Evolutionary conservation across 2,329 filamentous ascomycete species (phyloP).

Genomic region (Cladosporium phlei): DNA sequence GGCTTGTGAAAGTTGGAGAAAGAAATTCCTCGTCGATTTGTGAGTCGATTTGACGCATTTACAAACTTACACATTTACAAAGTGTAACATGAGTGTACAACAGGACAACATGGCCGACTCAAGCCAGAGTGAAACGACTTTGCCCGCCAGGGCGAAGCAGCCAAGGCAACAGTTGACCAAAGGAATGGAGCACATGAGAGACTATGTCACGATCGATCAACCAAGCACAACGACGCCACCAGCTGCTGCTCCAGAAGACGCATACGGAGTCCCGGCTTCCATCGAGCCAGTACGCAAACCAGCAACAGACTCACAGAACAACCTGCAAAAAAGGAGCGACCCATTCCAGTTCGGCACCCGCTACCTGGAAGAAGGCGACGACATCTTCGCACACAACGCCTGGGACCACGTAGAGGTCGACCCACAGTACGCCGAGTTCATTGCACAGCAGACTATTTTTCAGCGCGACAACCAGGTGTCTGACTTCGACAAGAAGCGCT

Average conservation of each 20-base stretch:
- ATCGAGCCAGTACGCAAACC: slow-evolving; percentile 43
- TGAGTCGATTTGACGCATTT: slow-evolving; percentile 7
- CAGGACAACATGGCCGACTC: neutral
- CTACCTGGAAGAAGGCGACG: slow-evolving; percentile 73
- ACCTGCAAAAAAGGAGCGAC: slow-evolving; percentile 80
- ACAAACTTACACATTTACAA: neutral
- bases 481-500: slow-evolving; percentile 86
- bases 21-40: slow-evolving; percentile 9
- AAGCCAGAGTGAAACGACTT: neutral
- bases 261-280: slow-evolving; percentile 47
- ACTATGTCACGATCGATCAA: slow-evolving; percentile 41
- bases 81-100: neutral
- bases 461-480: slow-evolving; percentile 84
- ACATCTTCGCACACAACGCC: slow-evolving; percentile 96
- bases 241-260: slow-evolving; percentile 34
- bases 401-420: slow-evolving; percentile 98
- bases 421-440: slow-evolving; percentile 78
- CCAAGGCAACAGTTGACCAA: slow-evolving; percentile 44
- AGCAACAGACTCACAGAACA: slow-evolving; percentile 59
- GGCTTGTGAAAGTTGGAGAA: slow-evolving; percentile 5
- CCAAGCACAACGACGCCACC: slow-evolving; percentile 22
- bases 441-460: slow-evolving; percentile 75
- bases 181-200: slow-evolving; percentile 50
- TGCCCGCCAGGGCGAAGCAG: slow-evolving; percentile 21
- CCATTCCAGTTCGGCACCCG: slow-evolving; percentile 95